phyloP scores from a whole-genome alignment of 2,329 filamentous ascomycete genomes.

The Alternaria postmessia region DNA sequence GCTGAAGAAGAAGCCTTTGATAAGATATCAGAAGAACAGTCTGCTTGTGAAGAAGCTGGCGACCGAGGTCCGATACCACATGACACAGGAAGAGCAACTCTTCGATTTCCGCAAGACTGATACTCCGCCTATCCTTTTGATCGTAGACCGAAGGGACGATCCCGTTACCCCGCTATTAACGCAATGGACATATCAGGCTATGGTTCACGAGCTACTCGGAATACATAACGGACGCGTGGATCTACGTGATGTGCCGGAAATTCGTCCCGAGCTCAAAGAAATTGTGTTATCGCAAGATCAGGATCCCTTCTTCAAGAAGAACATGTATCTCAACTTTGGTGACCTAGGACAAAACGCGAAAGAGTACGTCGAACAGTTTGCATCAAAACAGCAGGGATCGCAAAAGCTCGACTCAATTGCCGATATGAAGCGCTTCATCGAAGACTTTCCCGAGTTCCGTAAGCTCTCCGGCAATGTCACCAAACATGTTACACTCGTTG shows the following conservation, averaged over 20 bases:
- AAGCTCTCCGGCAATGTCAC: conserved; percentile 97
- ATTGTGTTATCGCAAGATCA: conserved; percentile 96
- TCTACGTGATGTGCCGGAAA: conserved; percentile 81
- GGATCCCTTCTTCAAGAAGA: conserved; percentile 98
- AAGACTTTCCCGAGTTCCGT: conserved; percentile 97
- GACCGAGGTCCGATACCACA: conserved; percentile 88
- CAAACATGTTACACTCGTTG: conserved; percentile 96
- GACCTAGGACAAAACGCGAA: conserved; percentile 96
- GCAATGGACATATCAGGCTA: conserved; percentile 99
- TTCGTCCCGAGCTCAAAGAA: conserved; percentile 87
- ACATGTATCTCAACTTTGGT: conserved; percentile 98
- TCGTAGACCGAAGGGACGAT: conserved; percentile 91
- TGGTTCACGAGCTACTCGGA: conserved; percentile 95
- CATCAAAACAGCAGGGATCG: conserved; percentile 95
- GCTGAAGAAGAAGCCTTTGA: conserved; percentile 95
- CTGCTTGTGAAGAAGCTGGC: conserved; percentile 90
- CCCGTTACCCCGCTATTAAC: conserved; percentile 93
- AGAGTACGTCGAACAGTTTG: conserved; percentile 98
- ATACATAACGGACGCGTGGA: conserved; percentile 96
- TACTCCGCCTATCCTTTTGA: conserved; percentile 88
- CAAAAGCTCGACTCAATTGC: conserved; percentile 96
- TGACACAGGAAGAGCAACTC: conserved; percentile 93
- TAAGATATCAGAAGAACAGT: conserved; percentile 92
- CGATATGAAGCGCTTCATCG: conserved; percentile 99
- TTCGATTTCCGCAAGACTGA: conserved; percentile 97